A percentile compares a stretch with the other conserved stretches of the same genome.
Evolutionary conservation across 306 rosid species (phyloP).

Genomic region (Inga laurina): DNA sequence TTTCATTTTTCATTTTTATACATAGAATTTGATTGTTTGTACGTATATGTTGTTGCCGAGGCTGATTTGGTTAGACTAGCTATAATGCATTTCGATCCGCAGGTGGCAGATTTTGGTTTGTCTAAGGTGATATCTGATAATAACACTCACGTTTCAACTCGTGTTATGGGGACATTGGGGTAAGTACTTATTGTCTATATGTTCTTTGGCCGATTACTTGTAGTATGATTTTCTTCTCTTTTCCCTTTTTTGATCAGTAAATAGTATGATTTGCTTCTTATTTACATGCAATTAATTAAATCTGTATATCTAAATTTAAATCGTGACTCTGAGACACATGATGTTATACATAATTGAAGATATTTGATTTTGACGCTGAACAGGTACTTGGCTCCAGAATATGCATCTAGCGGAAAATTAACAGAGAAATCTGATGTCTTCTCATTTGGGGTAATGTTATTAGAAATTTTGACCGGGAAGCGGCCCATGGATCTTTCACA

Average conservation of each 20-base stretch:
- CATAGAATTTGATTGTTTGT: background rate
- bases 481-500: slow-evolving; percentile 65
- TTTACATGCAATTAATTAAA: background rate
- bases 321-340: background rate
- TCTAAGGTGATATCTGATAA: slow-evolving; percentile 79
- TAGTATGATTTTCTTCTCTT: background rate
- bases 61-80: slow-evolving; percentile 7
- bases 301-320: too few relatives aligned
- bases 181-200: slow-evolving; percentile 11
- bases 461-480: slow-evolving; percentile 80
- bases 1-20: too few relatives aligned
- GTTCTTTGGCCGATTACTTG: background rate
- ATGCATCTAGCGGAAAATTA: background rate
- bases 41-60: background rate
- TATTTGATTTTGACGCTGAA: background rate
- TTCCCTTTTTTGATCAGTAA: background rate
- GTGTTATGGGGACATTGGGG: slow-evolving; percentile 98
- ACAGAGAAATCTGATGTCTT: slow-evolving; percentile 55
- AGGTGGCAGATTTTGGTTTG: slow-evolving; percentile 98
- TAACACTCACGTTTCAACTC: slow-evolving; percentile 84
- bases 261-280: background rate
- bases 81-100: slow-evolving; percentile 8
- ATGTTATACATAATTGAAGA: background rate
- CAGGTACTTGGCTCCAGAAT: slow-evolving; percentile 36
- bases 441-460: slow-evolving; percentile 89